Base-by-base conservation (phyloP, 1,284 basidiomycete genomes). In the Caloboletus firmus region DNA sequence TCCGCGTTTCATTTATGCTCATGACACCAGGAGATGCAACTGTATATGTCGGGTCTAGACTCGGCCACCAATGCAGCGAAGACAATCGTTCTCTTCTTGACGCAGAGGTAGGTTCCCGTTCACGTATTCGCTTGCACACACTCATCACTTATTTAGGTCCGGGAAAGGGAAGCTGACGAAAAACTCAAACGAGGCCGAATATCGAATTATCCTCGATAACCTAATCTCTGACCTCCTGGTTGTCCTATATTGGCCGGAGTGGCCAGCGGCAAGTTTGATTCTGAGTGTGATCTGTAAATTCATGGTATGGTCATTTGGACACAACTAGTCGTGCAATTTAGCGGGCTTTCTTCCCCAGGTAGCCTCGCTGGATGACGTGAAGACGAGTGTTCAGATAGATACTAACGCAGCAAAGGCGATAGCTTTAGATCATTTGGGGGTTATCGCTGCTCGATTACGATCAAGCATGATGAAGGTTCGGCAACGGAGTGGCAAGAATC, bases 181-280 rank as follows among this genome's bases (percentile, higher is more conserved):
- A 71, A 89, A 88, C 56, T 85, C 90, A 0, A 91, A 92, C 54
- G 95, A 97, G 66, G 85, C 89, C 3, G 94, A 96, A 67, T 97
- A 96, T 69, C 85, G 93, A 52, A 79, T 84, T 0, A 93, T 98
- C 39, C 88, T 99, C 56, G 95, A 98, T 64, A 90, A 89, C 58
- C 78, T 98, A 13, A 84, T 98, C 32, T 83, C 85, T 5, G 96
- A 99, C 66, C 76, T 98, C 17, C 79, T 98, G n/a, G 80, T 82
- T 15, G 93, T 96, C 5, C 74, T 98, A 5, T 95, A 91, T 67
- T 90, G 91, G 80, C 95, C 96, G 0, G 96, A 99, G 69, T 99
- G 95, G 95, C 96, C 97, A 1, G 95, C 91, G 8, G 92, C 96
- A 1, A 82, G 87, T 37, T 71, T 97, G 20, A 79, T 97, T 42